Percentiles rank a stretch among this genome's conserved stretches.
These are phyloP conservation scores for Xylariaceae sp. DNA, from an alignment of 2,329 filamentous ascomycete genomes.

Conservation along the genomic window DNA sequence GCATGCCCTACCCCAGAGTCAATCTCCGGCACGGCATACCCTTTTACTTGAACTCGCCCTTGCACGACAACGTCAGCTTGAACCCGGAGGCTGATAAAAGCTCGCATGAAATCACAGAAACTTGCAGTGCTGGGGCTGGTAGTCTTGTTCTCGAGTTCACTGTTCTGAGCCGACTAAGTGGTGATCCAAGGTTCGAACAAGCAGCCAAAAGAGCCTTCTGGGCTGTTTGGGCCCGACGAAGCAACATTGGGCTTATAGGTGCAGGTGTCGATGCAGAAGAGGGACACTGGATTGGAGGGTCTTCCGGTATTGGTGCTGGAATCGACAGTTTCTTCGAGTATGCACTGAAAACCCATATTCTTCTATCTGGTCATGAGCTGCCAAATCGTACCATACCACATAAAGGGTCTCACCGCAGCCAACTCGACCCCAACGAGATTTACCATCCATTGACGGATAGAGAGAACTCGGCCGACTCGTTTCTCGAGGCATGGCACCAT, in stretches of 20 bases:
- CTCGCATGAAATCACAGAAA: slow-evolving; percentile 78
- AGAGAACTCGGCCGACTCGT: slow-evolving; percentile 70
- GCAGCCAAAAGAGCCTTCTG: slow-evolving; percentile 90
- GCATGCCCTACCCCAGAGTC: slow-evolving; percentile 89
- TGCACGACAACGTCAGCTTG: slow-evolving; percentile 56
- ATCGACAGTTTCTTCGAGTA: slow-evolving; percentile 99
- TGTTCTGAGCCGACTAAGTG: slow-evolving; percentile 81
- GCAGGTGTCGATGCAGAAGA: slow-evolving; percentile 89
- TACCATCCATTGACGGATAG: slow-evolving; percentile 58
- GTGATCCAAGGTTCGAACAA: slow-evolving; percentile 82
- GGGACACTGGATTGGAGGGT: slow-evolving; percentile 82
- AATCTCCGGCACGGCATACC: slow-evolving; percentile 88
- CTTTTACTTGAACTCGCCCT: slow-evolving; percentile 82
- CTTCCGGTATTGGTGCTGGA: slow-evolving; percentile 91
- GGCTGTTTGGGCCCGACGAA: slow-evolving; percentile 90
- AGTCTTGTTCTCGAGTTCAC: slow-evolving; percentile 93
- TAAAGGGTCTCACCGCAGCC: slow-evolving; percentile 33
- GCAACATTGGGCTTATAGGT: slow-evolving; percentile 80
- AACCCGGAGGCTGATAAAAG: slow-evolving; percentile 38
- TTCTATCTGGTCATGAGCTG: slow-evolving; percentile 71
- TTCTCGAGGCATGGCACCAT: slow-evolving; percentile 78
- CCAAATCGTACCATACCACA: slow-evolving; percentile 49
- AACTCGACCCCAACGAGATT: slow-evolving; percentile 62
- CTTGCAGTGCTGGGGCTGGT: slow-evolving; percentile 93
- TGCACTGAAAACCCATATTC: slow-evolving; percentile 86